phyloP scores from a whole-genome alignment of 2,329 filamentous ascomycete genomes.

The Arachnopeziza araneosa region DNA sequence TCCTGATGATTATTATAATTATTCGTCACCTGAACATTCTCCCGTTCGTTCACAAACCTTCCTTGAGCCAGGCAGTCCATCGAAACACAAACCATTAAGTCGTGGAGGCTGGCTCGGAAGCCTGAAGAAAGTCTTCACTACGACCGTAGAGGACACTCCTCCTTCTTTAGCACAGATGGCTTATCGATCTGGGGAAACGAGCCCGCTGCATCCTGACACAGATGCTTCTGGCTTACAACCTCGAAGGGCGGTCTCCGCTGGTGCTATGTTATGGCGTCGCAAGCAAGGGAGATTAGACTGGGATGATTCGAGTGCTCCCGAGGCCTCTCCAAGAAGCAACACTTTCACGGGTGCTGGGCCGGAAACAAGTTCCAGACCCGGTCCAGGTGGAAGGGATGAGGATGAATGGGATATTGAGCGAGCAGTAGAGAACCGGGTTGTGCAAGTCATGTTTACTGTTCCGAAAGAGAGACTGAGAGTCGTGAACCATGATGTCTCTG shows the following conservation, averaged over 20 bases:
- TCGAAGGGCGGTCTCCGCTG: conserved; percentile 42
- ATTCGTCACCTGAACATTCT: conserved; percentile 12
- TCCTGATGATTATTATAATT: conserved; percentile 14
- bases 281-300: conserved; percentile 48
- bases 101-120: conserved; percentile 56
- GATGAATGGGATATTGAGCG: conserved; percentile 72
- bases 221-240: conserved; percentile 22
- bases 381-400: conserved; percentile 27
- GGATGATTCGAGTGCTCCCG: conserved; percentile 33
- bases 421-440: conserved; percentile 63
- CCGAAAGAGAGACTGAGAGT: conserved; percentile 80
- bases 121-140: conserved; percentile 39
- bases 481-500: conserved; percentile 66
- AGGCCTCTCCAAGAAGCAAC: conserved; percentile 11
- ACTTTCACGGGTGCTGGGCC: conserved; percentile 14
- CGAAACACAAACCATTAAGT: conserved; percentile 44
- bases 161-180: neutral
- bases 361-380: neutral
- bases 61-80: conserved; percentile 44
- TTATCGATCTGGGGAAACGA: neutral
- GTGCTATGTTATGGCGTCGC: conserved; percentile 40
- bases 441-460: conserved; percentile 90
- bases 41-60: conserved; percentile 14
- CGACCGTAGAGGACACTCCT: neutral
- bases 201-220: neutral